These are phyloP conservation scores for Lagenidium giganteum DNA, from an alignment of 352 stramenopile genomes.

Conservation along the genomic window DNA sequence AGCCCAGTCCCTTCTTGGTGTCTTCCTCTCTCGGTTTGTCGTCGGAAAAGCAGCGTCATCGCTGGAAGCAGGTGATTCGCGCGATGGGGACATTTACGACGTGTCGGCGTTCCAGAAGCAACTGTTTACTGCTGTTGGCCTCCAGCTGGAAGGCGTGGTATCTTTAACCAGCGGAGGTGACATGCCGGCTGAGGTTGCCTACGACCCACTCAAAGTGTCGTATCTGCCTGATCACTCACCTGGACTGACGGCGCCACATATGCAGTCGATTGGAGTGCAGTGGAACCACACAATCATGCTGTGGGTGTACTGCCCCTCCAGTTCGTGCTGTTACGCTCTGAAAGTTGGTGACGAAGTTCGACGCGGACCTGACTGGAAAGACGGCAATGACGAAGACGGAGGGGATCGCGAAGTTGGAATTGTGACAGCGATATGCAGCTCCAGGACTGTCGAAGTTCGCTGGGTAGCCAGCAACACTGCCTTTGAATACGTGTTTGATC, in stretches of 20 bases:
- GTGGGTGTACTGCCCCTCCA: slow-evolving; percentile 55
- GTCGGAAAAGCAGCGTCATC: slow-evolving; percentile 19
- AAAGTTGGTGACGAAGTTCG: slow-evolving; percentile 67
- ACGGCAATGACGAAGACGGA: slow-evolving; percentile 14
- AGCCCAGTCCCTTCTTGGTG: slow-evolving; percentile 47
- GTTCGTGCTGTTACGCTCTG: slow-evolving; percentile 38
- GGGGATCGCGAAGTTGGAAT: slow-evolving; percentile 23
- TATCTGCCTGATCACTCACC: slow-evolving; percentile 35
- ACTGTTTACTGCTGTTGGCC: slow-evolving; percentile 54
- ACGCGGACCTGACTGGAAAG: slow-evolving; percentile 43
- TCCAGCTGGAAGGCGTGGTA: slow-evolving; percentile 54
- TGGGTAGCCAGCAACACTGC: slow-evolving; percentile 31
- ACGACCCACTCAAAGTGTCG: no score
- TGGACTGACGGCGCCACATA: slow-evolving; percentile 31
- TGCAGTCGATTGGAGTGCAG: slow-evolving; percentile 22
- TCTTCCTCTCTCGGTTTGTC: slow-evolving; percentile 67
- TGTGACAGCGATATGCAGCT: slow-evolving; percentile 35
- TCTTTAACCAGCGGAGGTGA: slow-evolving; percentile 23
- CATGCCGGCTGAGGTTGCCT: no score
- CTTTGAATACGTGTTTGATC: slow-evolving; percentile 45
- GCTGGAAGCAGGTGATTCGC: slow-evolving; percentile 6
- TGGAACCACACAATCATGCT: slow-evolving; percentile 82
- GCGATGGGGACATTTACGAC: slow-evolving; percentile 24
- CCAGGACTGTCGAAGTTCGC: slow-evolving; percentile 41
- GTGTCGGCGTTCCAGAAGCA: slow-evolving; percentile 57